phyloP scores from a whole-genome alignment of 2,329 filamentous ascomycete species.

The Rhytidhysteron rufulum region DNA sequence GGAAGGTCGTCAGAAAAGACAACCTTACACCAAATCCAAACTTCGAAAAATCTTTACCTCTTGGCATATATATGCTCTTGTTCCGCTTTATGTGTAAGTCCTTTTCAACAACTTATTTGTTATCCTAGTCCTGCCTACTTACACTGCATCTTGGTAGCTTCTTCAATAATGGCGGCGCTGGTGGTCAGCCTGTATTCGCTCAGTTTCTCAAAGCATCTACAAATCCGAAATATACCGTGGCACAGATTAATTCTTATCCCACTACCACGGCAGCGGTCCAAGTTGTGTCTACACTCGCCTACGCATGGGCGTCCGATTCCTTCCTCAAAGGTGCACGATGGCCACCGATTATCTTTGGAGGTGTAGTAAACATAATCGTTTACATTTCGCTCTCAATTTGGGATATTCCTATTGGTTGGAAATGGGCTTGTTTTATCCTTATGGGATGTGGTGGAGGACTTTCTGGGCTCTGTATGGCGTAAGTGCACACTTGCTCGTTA shows the following conservation, averaged over 20 bases:
- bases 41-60: conserved; percentile 58
- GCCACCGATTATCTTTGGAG: conserved; percentile 61
- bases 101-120: background rate
- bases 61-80: conserved; percentile 63
- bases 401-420: conserved; percentile 53
- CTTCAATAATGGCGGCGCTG: conserved; percentile 58
- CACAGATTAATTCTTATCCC: conserved; percentile 55
- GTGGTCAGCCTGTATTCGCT: conserved; percentile 54
- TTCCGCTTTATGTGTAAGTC: conserved; percentile 53
- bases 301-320: conserved; percentile 64
- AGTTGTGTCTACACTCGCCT: conserved; percentile 57
- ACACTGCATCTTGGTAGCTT: conserved; percentile 26
- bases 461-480: conserved; percentile 50
- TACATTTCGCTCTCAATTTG: conserved; percentile 46
- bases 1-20: conserved; percentile 44
- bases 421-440: conserved; percentile 61
- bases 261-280: conserved; percentile 51
- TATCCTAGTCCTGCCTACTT: background rate
- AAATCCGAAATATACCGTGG: conserved; percentile 42
- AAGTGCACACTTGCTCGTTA: conserved; percentile 15
- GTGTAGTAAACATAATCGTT: conserved; percentile 37
- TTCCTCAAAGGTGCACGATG: conserved; percentile 58
- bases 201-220: conserved; percentile 43
- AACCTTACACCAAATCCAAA: conserved; percentile 49
- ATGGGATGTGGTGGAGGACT: conserved; percentile 46